Conservation (phyloP, 1,139 yeast genomes). For the Pichiaceae sp. region DNA sequence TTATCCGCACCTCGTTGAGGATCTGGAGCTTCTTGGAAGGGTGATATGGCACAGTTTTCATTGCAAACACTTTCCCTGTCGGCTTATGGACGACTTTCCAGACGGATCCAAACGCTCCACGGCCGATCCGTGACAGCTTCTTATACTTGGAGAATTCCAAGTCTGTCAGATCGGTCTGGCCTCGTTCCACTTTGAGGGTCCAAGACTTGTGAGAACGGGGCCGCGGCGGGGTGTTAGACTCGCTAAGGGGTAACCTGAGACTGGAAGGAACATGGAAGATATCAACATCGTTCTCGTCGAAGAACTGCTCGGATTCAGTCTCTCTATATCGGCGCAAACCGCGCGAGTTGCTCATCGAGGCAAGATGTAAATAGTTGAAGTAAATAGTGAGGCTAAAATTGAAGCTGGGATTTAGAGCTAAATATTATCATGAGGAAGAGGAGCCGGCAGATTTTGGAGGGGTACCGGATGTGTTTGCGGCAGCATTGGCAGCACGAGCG, state of each 20-base stretch:
- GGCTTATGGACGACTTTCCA: constrained; percentile 55
- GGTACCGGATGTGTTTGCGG: no score
- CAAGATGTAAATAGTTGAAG: background rate
- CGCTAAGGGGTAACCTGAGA: no score
- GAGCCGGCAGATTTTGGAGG: no score
- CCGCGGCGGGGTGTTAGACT: no score
- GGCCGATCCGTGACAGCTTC: constrained; percentile 57
- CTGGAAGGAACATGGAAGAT: background rate
- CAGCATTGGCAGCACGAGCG: background rate
- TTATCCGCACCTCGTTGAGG: constrained; percentile 80
- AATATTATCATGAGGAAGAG: background rate
- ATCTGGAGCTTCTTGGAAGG: constrained; percentile 14
- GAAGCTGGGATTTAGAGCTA: background rate
- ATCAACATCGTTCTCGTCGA: background rate
- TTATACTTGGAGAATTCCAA: constrained; percentile 40
- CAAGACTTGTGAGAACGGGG: no score
- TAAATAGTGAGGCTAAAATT: background rate
- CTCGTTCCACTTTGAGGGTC: constrained; percentile 4
- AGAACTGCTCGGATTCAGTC: background rate
- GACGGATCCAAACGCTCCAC: constrained; percentile 76
- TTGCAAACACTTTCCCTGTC: constrained; percentile 61
- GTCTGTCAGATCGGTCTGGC: constrained; percentile 9
- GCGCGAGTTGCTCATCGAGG: background rate
- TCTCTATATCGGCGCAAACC: background rate
- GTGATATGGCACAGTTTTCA: constrained; percentile 56